Percentiles rank a stretch among this genome's conserved stretches.
Evolutionary conservation across 345 rosid genomes (phyloP).

Genomic region (Isatis tinctoria): DNA sequence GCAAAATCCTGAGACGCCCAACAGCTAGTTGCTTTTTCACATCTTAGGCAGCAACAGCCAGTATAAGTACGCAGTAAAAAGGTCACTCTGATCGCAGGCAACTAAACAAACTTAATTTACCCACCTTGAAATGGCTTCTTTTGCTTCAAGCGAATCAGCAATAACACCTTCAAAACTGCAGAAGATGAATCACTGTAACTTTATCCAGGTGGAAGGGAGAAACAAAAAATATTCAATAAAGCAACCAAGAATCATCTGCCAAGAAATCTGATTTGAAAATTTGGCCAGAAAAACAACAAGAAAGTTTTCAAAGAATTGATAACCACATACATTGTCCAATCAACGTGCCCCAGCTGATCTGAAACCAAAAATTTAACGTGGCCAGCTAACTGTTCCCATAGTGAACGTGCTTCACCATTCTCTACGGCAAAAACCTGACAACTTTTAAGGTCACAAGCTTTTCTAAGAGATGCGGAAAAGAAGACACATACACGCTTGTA

Average conservation of each 20-base stretch:
- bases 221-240: constrained; percentile 7
- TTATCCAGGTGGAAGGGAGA: constrained; percentile 23
- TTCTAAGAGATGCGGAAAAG: constrained; percentile 24
- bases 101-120: constrained; percentile 17
- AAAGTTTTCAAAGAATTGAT: neutral
- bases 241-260: constrained; percentile 16
- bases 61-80: neutral
- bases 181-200: constrained; percentile 26
- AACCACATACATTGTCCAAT: constrained; percentile 79
- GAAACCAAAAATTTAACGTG: constrained; percentile 47
- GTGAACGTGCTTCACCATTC: constrained; percentile 49
- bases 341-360: constrained; percentile 50
- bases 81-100: constrained; percentile 8
- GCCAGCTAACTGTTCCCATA: constrained; percentile 65
- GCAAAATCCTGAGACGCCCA: constrained; percentile 5
- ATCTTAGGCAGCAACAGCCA: constrained; percentile 10
- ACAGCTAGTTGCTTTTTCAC: constrained; percentile 4
- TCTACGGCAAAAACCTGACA: constrained; percentile 67
- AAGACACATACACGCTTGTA: constrained; percentile 13
- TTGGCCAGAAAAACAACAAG: neutral
- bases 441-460: constrained; percentile 35
- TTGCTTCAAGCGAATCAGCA: constrained; percentile 79
- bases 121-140: constrained; percentile 79
- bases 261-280: constrained; percentile 2
- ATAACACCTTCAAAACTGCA: constrained; percentile 86